These are phyloP conservation scores for Reticulomyxa filosa DNA, from an alignment of 78 protist genomes.

Conservation along the genomic window DNA sequence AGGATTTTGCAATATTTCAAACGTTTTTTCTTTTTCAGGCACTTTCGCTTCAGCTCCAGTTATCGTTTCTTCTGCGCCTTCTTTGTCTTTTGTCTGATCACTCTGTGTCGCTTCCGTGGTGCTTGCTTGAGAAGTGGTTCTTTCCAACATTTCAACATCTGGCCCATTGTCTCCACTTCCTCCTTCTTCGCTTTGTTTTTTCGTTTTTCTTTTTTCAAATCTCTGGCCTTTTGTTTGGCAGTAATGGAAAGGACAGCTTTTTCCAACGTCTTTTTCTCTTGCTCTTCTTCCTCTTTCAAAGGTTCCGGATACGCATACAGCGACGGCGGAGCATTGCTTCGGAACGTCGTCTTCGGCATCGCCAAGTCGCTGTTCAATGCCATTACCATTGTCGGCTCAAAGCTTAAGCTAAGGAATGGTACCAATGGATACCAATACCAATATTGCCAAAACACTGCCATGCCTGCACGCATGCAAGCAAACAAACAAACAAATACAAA, in stretches of 20 bases:
- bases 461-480: slow-evolving; percentile 25
- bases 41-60: no score
- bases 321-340: slow-evolving; percentile 30
- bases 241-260: neutral
- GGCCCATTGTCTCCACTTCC: no score
- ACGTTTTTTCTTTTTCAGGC: no score
- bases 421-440: slow-evolving; percentile 94
- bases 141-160: no score
- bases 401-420: slow-evolving; percentile 63
- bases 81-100: no score
- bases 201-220: no score
- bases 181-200: no score
- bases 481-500: neutral
- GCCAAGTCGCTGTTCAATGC: slow-evolving; percentile 62
- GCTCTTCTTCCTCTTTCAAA: slow-evolving; percentile 26
- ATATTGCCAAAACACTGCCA: slow-evolving; percentile 71
- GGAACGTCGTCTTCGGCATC: slow-evolving; percentile 24
- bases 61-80: no score
- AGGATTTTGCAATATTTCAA: no score
- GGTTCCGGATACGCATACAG: slow-evolving; percentile 70
- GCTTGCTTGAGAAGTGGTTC: no score
- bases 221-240: neutral
- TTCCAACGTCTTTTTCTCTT: slow-evolving; percentile 6
- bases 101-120: no score
- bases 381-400: slow-evolving; percentile 79